Percentiles rank a stretch among this genome's conserved stretches.
Evolutionary conservation across 768 basidiomycete species (phyloP).

Genomic region (Amanita polypyramis): DNA sequence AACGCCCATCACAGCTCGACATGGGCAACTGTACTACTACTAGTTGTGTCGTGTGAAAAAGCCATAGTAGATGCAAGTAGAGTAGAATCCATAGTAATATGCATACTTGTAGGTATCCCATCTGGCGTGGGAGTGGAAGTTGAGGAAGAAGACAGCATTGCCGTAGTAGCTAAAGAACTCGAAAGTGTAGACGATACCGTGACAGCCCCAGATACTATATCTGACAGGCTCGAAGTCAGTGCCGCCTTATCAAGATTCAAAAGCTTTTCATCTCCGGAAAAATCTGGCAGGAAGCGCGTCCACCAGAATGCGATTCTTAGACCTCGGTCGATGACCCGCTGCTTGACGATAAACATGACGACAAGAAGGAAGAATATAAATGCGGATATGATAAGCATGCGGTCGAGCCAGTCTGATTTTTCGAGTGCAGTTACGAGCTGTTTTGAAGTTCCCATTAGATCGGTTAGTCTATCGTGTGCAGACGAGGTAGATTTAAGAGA

Average conservation of each 20-base stretch:
- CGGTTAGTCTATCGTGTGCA: constrained; percentile 66
- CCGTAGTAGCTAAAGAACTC: neutral
- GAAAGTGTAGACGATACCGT: neutral
- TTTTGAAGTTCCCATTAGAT: constrained; percentile 69
- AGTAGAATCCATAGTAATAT: neutral
- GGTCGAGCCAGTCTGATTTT: constrained; percentile 87
- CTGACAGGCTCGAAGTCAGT: neutral
- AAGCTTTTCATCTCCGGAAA: constrained; percentile 7
- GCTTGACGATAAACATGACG: constrained; percentile 80
- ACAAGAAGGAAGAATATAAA: constrained; percentile 79
- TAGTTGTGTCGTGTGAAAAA: neutral
- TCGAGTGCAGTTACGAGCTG: constrained; percentile 82
- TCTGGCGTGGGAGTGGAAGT: neutral
- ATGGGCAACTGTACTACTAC: neutral
- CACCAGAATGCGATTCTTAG: constrained; percentile 81
- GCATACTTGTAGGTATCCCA: neutral
- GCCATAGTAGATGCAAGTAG: neutral
- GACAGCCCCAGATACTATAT: neutral
- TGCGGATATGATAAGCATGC: constrained; percentile 71
- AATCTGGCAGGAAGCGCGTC: constrained; percentile 63
- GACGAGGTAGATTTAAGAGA: constrained; percentile 65
- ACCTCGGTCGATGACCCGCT: constrained; percentile 73
- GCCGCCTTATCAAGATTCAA: neutral
- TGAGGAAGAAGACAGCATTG: neutral
- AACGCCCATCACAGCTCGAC: neutral